Conservation (phyloP, 2,329 filamentous ascomycete species). For the Dryadomyces quercivorus region DNA sequence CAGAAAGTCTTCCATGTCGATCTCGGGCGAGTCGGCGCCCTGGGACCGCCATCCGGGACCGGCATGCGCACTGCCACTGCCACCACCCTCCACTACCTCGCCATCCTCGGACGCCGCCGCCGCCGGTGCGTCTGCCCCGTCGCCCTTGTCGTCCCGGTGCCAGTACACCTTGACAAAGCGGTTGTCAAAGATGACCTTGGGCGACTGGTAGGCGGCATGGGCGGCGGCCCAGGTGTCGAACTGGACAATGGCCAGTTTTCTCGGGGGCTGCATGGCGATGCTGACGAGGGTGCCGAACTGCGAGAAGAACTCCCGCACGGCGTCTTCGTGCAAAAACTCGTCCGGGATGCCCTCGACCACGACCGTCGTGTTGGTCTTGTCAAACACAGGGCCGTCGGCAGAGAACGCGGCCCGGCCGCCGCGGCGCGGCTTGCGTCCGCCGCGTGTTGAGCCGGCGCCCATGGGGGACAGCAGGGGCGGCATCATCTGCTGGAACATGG, state of each 20-base stretch:
- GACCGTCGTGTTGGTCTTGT: slow-evolving; percentile 53
- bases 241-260: slow-evolving; percentile 56
- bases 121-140: slow-evolving; percentile 7
- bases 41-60: slow-evolving; percentile 12
- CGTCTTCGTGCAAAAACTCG: slow-evolving; percentile 52
- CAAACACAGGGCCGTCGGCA: slow-evolving; percentile 47
- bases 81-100: background rate
- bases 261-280: slow-evolving; percentile 53
- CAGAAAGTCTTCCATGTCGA: slow-evolving; percentile 59
- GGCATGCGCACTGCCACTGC: background rate
- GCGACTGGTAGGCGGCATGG: slow-evolving; percentile 59
- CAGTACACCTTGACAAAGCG: slow-evolving; percentile 78
- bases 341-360: slow-evolving; percentile 70
- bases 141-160: slow-evolving; percentile 35
- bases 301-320: slow-evolving; percentile 56
- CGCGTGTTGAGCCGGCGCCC: background rate
- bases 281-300: slow-evolving; percentile 57
- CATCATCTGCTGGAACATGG: background rate
- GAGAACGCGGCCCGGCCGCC: slow-evolving; percentile 47
- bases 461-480: background rate
- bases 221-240: slow-evolving; percentile 55
- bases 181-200: slow-evolving; percentile 74
- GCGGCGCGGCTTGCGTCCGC: background rate
- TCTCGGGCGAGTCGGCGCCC: slow-evolving; percentile 28
- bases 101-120: background rate